Percentiles rank a stretch among this genome's conserved stretches.
phyloP scores from a whole-genome alignment of 257 asterid species.

The Solanum infundibuliforme region DNA sequence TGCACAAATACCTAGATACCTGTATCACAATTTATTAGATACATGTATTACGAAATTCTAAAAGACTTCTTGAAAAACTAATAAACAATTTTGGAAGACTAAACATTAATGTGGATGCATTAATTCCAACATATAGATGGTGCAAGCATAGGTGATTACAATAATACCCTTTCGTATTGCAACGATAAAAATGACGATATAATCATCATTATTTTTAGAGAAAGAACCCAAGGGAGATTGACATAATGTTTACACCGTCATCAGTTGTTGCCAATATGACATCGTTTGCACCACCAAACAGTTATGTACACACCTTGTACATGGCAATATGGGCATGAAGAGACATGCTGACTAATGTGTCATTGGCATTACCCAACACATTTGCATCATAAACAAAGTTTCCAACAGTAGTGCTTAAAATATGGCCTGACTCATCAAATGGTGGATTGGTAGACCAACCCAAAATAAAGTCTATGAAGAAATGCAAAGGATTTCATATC shows the following conservation, averaged over 20 bases:
- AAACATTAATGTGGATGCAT: no score
- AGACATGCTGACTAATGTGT: conserved; percentile 19
- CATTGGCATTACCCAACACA: conserved; percentile 11
- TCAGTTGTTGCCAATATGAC: conserved; percentile 16
- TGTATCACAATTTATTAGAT: no score
- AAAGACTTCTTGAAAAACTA: no score
- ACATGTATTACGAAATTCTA: no score
- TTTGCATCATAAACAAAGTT: conserved; percentile 9
- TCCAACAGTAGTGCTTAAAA: conserved; percentile 12
- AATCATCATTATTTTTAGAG: conserved; percentile 3
- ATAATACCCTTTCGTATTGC: conserved; percentile 17
- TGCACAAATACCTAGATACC: no score
- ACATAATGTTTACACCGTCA: conserved; percentile 25
- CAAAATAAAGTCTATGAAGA: neutral
- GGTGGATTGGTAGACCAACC: neutral
- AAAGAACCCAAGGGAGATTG: conserved; percentile 15
- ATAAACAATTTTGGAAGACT: no score
- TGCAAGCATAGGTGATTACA: conserved; percentile 15
- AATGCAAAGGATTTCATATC: neutral
- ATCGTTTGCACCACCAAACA: neutral
- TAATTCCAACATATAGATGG: neutral
- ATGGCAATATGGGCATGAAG: conserved; percentile 16
- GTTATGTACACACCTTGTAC: conserved; percentile 4
- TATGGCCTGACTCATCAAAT: conserved; percentile 9
- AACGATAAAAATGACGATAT: conserved; percentile 3